phyloP scores from a whole-genome alignment of 2,329 filamentous ascomycete genomes.

The Phaeoacremonium minimum region DNA sequence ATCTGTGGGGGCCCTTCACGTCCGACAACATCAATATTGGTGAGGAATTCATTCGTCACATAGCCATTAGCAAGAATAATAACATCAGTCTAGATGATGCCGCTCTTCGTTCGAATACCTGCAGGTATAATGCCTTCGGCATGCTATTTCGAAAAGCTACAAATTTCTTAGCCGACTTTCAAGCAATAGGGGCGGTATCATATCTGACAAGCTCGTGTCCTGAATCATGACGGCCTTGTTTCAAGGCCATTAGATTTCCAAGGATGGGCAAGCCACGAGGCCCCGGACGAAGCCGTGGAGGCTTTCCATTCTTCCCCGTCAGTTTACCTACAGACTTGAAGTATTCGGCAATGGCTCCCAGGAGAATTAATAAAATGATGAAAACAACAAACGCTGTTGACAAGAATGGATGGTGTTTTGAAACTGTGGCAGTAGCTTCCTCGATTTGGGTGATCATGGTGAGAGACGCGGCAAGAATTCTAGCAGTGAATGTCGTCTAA shows the following conservation, averaged over 20 bases:
- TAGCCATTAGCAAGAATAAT: slow-evolving; percentile 61
- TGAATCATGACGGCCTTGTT: neutral
- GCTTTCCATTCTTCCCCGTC: neutral
- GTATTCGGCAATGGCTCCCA: neutral
- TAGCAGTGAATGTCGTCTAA: too few relatives aligned
- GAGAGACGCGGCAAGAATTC: too few relatives aligned
- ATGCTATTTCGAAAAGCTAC: slow-evolving; percentile 40
- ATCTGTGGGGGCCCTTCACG: slow-evolving; percentile 42
- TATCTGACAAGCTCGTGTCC: neutral
- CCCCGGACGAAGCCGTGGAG: neutral
- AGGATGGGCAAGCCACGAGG: neutral
- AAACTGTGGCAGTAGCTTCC: neutral
- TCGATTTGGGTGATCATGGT: neutral
- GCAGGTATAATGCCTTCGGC: slow-evolving; percentile 40
- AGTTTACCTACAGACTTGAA: neutral
- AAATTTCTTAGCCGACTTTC: too few relatives aligned
- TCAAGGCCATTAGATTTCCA: neutral
- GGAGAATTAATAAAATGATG: neutral
- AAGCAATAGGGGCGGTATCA: too few relatives aligned
- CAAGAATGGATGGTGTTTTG: neutral
- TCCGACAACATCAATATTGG: slow-evolving; percentile 48
- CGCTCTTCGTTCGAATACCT: slow-evolving; percentile 27
- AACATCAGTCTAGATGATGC: slow-evolving; percentile 49
- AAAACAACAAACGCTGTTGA: neutral
- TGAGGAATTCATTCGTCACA: slow-evolving; percentile 48